A percentile compares a stretch with the other conserved stretches of the same genome.
Evolutionary conservation across 75 land plant genomes (phyloP).

Genomic region (Chamaecyparis obtusa): DNA sequence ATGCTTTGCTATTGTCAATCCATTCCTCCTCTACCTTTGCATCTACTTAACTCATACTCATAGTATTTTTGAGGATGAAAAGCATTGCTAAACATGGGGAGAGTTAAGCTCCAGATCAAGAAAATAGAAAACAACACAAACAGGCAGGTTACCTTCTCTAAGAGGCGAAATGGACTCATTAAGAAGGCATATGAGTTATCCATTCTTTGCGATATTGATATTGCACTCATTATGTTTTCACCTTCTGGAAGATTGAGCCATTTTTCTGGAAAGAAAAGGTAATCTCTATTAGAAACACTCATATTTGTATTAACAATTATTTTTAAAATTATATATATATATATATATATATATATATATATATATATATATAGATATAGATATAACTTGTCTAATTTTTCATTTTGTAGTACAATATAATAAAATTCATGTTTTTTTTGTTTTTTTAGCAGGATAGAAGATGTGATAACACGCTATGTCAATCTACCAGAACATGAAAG

Average conservation of each 20-base stretch:
- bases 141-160: slow-evolving; percentile 63
- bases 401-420: too few species aligned
- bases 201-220: slow-evolving; percentile 61
- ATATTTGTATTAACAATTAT: too few species aligned
- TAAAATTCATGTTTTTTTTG: too few species aligned
- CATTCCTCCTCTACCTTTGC: not conserved
- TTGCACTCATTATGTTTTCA: slow-evolving; percentile 68
- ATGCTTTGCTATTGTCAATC: too few species aligned
- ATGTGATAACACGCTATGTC: slow-evolving; percentile 44
- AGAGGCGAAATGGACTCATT: slow-evolving; percentile 63
- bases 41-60: not conserved
- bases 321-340: too few species aligned
- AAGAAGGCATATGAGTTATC: slow-evolving; percentile 72
- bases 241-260: slow-evolving; percentile 51
- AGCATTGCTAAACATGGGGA: slow-evolving; percentile 30
- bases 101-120: slow-evolving; percentile 61
- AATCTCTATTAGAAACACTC: too few species aligned
- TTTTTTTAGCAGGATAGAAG: slow-evolving; percentile 41
- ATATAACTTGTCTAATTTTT: too few species aligned
- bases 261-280: slow-evolving; percentile 58
- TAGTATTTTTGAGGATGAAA: not conserved
- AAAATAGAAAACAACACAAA: slow-evolving; percentile 56
- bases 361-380: too few species aligned
- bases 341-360: too few species aligned
- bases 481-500: slow-evolving; percentile 49